Conservation (phyloP, 2,329 filamentous ascomycete species). For the Hypoxylon sp. region DNA sequence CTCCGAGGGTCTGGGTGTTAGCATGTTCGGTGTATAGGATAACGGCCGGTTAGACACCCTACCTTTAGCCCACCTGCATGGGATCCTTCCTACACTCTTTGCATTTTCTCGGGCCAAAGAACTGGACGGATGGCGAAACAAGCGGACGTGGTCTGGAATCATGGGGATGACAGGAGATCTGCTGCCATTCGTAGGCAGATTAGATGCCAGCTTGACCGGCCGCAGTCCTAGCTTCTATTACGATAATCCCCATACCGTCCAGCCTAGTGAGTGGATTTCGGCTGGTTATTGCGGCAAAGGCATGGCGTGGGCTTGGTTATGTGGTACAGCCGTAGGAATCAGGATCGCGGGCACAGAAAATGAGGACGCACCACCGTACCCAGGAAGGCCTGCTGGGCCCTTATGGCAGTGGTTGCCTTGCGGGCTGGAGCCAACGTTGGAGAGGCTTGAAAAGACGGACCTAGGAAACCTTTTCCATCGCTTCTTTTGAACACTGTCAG, state of each 20-base stretch:
- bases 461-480: slow-evolving; percentile 54
- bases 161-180: slow-evolving; percentile 64
- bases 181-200: slow-evolving; percentile 66
- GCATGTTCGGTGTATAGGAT: slow-evolving; percentile 63
- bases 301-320: slow-evolving; percentile 69
- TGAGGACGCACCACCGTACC: slow-evolving; percentile 48
- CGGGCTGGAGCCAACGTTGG: slow-evolving; percentile 55
- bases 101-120: slow-evolving; percentile 56
- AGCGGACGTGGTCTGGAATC: slow-evolving; percentile 65
- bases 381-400: slow-evolving; percentile 57
- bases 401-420: slow-evolving; percentile 60
- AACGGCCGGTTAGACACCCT: slow-evolving; percentile 61
- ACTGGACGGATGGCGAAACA: slow-evolving; percentile 49
- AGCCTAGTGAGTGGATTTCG: slow-evolving; percentile 65
- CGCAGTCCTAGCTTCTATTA: slow-evolving; percentile 26
- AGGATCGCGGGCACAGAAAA: slow-evolving; percentile 61
- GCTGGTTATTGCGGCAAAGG: slow-evolving; percentile 67
- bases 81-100: slow-evolving; percentile 61
- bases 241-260: slow-evolving; percentile 11
- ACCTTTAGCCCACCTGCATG: slow-evolving; percentile 58
- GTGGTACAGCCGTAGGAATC: slow-evolving; percentile 62
- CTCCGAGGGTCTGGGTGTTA: slow-evolving; percentile 59
- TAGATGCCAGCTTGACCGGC: slow-evolving; percentile 55
- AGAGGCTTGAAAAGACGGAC: slow-evolving; percentile 56
- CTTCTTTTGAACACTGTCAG: slow-evolving; percentile 14